Base-by-base conservation (phyloP, 257 asterid genomes). In the Cynanchum wilfordii region DNA sequence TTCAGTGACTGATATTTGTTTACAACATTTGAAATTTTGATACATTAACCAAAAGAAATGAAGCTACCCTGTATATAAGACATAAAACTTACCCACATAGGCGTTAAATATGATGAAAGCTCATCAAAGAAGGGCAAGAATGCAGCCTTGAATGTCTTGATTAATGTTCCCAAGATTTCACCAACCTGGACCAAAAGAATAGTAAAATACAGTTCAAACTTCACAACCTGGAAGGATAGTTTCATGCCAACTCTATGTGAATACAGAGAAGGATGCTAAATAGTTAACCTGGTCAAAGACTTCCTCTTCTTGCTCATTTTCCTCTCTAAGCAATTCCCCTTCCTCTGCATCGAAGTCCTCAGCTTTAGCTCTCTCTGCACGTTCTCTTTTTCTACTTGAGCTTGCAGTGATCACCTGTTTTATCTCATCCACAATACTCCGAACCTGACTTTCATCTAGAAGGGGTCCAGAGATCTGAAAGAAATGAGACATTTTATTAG, bases 261-360 rank as follows among this genome's bases (percentile, higher is more conserved):
- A 56, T 62, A 72, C 8, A 40, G 17, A 73, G 58, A 56, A 62
- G 49, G 42, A 15, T 45, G 20, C 50, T 13, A 70, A 40, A 70
- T 59, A 68, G 83, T 92, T 68, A 74, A 92, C 99, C 88, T 95
- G 98, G 75, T 92, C 98, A 84, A 95, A 95, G 62, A 95, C 97
- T 83, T 89, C 97, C 85, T 95, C 99, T 82, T 95, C 99, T 83
- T 89, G 99, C 86, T 95, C 99, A 65, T 92, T 89, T 86, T 95
- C 99, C 89, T 91, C 99, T 80, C 80, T 88, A 58, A 95, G 96
- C 76, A 92, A 69, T 87, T 92, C 98, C 72, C 93, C 92, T 83
- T 95, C 99, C 84, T 95, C 99, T 10, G 91, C 99, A 82, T 92
- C 99, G 78, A 95, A 95, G 82, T 95, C 99, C 84, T 95, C 99